Evolutionary conservation across 306 rosid species (phyloP).

Genomic region (Styphnolobium japonicum): DNA sequence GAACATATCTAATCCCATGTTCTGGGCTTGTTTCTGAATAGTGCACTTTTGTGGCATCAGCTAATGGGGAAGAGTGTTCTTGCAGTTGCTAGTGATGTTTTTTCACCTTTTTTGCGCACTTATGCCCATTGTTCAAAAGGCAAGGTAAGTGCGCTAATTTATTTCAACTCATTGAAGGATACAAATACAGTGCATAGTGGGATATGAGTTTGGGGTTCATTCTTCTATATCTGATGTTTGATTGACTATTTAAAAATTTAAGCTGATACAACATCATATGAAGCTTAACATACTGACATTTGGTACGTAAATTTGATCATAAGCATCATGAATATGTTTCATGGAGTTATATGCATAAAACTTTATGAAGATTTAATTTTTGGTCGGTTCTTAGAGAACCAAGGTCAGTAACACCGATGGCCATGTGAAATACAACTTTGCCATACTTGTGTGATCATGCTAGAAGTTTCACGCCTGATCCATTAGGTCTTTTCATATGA

Average conservation of each 20-base stretch:
- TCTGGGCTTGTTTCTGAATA: slow-evolving; percentile 35
- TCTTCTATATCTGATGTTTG: not conserved
- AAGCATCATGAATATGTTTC: not conserved
- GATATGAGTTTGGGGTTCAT: not conserved
- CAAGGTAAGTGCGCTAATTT: slow-evolving; percentile 55
- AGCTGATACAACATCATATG: not conserved
- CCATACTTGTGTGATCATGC: not conserved
- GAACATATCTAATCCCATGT: slow-evolving; percentile 7
- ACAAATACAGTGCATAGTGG: not conserved
- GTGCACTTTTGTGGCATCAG: slow-evolving; percentile 92
- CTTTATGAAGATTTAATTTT: not conserved
- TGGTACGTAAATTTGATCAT: not conserved
- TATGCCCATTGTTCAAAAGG: slow-evolving; percentile 92
- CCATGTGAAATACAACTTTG: not conserved
- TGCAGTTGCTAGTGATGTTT: slow-evolving; percentile 36
- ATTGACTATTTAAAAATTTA: not conserved
- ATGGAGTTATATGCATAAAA: not conserved
- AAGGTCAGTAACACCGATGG: not conserved
- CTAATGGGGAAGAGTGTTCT: slow-evolving; percentile 89
- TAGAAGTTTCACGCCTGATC: not conserved
- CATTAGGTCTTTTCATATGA: not conserved
- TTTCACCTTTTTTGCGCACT: slow-evolving; percentile 63
- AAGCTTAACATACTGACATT: not conserved
- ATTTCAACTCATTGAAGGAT: not conserved
- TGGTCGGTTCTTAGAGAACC: not conserved